Percentiles rank a stretch among this genome's conserved stretches.
phyloP scores from a whole-genome alignment of 2,329 filamentous ascomycete genomes.

The Keithomyces neogunnii region DNA sequence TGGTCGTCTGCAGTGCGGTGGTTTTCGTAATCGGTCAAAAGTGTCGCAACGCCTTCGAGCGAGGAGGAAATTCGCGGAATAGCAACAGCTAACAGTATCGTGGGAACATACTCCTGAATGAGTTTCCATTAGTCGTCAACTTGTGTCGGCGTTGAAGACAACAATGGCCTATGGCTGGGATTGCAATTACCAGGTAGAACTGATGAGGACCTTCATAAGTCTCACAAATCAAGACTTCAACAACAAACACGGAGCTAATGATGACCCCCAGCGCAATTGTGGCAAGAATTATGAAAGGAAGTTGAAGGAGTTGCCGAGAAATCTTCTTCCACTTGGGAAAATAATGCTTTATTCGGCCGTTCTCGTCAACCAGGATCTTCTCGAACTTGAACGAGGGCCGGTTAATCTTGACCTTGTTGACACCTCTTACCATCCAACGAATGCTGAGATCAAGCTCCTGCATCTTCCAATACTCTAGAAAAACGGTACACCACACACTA shows the following conservation, averaged over 20 bases:
- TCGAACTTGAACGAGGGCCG: conserved; percentile 58
- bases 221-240: conserved; percentile 69
- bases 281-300: conserved; percentile 59
- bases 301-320: conserved; percentile 55
- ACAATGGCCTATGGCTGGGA: not conserved
- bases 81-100: conserved; percentile 57
- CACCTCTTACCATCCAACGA: conserved; percentile 63
- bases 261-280: conserved; percentile 52
- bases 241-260: conserved; percentile 61
- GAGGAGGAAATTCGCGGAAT: conserved; percentile 57
- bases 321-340: conserved; percentile 60
- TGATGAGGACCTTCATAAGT: conserved; percentile 64
- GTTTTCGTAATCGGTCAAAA: conserved; percentile 64
- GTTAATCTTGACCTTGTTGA: conserved; percentile 57
- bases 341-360: conserved; percentile 51
- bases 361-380: conserved; percentile 51
- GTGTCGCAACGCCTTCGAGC: conserved; percentile 54
- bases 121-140: no score
- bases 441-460: conserved; percentile 63
- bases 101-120: conserved; percentile 60
- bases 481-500: conserved; percentile 62
- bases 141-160: not conserved
- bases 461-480: conserved; percentile 75
- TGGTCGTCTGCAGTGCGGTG: conserved; percentile 63
- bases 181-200: conserved; percentile 46